Evolutionary conservation across 495 filamentous ascomycete genomes (phyloP).

Genomic region (Immersiella caudata): DNA sequence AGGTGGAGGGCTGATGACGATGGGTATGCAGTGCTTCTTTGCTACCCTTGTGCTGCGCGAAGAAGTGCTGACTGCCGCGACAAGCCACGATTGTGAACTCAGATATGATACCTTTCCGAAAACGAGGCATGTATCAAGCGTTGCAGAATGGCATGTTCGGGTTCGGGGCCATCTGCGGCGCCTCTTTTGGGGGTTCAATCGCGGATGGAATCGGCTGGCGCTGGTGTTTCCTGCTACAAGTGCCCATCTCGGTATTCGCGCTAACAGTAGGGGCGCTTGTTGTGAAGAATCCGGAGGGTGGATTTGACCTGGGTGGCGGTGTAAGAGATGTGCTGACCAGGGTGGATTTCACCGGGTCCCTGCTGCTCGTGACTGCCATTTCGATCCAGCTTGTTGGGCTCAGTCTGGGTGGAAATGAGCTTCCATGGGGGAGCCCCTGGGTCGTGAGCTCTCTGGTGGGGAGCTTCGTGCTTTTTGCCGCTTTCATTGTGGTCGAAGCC

Average conservation of each 20-base stretch:
- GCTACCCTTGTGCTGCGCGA: not conserved
- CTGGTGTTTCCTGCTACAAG: conserved; percentile 54
- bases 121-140: conserved; percentile 66
- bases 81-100: conserved; percentile 66
- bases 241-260: conserved; percentile 56
- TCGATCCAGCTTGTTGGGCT: conserved; percentile 61
- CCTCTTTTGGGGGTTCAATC: conserved; percentile 51
- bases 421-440: conserved; percentile 60
- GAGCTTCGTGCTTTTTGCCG: conserved; percentile 52
- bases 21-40: conserved; percentile 47
- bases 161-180: conserved; percentile 55
- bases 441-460: conserved; percentile 56
- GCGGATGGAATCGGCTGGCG: conserved; percentile 55
- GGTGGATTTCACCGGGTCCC: conserved; percentile 60
- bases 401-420: conserved; percentile 64
- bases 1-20: conserved; percentile 63
- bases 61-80: conserved; percentile 14
- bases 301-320: conserved; percentile 27
- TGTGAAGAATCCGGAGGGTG: conserved; percentile 47
- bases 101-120: conserved; percentile 66
- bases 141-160: conserved; percentile 64
- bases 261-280: conserved; percentile 58
- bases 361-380: conserved; percentile 59
- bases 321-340: conserved; percentile 52
- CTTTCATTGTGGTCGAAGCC: conserved; percentile 59